These are phyloP conservation scores for Hymenoscyphus linearis DNA, from an alignment of 2,329 filamentous ascomycete genomes.

Conservation along the genomic window DNA sequence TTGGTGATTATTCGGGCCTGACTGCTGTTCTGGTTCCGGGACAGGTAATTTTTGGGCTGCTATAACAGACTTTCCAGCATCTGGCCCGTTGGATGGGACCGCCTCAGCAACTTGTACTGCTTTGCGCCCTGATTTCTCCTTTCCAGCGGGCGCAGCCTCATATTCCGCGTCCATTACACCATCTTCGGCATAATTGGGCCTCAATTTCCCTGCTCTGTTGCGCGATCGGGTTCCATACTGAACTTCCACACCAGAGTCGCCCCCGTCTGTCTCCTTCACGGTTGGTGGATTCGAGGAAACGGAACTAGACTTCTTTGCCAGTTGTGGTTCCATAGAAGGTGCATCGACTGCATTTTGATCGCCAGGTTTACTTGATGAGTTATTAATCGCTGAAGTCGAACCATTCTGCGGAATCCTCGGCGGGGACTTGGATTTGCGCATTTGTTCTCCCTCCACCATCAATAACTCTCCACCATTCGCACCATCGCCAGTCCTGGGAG, in stretches of 20 bases:
- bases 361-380: conserved; percentile 8
- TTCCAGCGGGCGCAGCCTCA: conserved; percentile 57
- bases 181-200: conserved; percentile 94
- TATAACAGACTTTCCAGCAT: conserved; percentile 14
- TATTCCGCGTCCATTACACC: conserved; percentile 87
- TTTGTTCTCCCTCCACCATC: conserved; percentile 4
- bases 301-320: conserved; percentile 45
- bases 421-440: background rate
- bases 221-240: conserved; percentile 91
- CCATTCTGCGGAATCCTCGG: conserved; percentile 7
- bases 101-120: conserved; percentile 38
- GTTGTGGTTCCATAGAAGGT: conserved; percentile 33
- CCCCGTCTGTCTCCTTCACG: conserved; percentile 39
- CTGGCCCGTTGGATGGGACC: conserved; percentile 8
- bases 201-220: conserved; percentile 73
- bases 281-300: conserved; percentile 41
- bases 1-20: conserved; percentile 28
- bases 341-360: conserved; percentile 10
- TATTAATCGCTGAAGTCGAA: conserved; percentile 5
- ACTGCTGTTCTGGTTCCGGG: conserved; percentile 26
- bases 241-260: conserved; percentile 16
- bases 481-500: conserved; percentile 18
- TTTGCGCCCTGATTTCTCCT: conserved; percentile 52
- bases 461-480: conserved; percentile 9
- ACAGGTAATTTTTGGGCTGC: conserved; percentile 38